Evolutionary conservation across 192 early-diverging fungal species (phyloP).

Genomic region (Kickxella alabastrina): DNA sequence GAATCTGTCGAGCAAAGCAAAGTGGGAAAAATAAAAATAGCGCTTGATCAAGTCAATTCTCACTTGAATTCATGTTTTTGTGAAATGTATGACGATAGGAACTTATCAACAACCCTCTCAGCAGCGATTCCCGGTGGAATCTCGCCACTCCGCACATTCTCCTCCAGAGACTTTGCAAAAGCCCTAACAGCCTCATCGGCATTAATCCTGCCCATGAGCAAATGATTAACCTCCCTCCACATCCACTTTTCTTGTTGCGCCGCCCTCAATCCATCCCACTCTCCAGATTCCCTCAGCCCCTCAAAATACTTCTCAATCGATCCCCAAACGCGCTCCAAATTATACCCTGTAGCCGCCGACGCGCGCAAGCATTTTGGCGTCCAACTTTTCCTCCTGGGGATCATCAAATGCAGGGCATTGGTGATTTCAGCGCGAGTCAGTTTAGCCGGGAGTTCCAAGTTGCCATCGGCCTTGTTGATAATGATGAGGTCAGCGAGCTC

Average conservation of each 20-base stretch:
- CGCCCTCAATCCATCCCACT: conserved; percentile 30
- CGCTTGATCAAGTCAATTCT: too few species aligned
- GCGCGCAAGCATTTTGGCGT: conserved; percentile 32
- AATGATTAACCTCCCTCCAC: conserved; percentile 40
- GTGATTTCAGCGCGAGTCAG: conserved; percentile 59
- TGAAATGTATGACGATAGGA: conserved; percentile 9
- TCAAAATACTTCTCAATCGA: conserved; percentile 21
- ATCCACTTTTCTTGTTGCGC: conserved; percentile 40
- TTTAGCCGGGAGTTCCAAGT: conserved; percentile 58
- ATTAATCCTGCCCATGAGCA: conserved; percentile 16
- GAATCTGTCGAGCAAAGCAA: too few species aligned
- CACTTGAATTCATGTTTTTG: too few species aligned
- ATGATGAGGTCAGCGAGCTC: conserved; percentile 79
- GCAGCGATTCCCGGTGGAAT: conserved; percentile 29
- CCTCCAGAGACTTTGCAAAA: conserved; percentile 15
- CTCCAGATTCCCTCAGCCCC: conserved; percentile 12
- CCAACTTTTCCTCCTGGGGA: conserved; percentile 25
- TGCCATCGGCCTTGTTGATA: conserved; percentile 80
- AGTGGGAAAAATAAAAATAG: too few species aligned
- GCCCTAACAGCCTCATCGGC: conserved; percentile 4
- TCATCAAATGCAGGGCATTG: conserved; percentile 30
- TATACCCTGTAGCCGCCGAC: conserved; percentile 33
- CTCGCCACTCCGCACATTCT: conserved; percentile 9
- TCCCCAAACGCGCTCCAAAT: conserved; percentile 38
- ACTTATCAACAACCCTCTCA: conserved; percentile 26